phyloP scores from a whole-genome alignment of 257 asterid species.

The Ocimum tenuiflorum region DNA sequence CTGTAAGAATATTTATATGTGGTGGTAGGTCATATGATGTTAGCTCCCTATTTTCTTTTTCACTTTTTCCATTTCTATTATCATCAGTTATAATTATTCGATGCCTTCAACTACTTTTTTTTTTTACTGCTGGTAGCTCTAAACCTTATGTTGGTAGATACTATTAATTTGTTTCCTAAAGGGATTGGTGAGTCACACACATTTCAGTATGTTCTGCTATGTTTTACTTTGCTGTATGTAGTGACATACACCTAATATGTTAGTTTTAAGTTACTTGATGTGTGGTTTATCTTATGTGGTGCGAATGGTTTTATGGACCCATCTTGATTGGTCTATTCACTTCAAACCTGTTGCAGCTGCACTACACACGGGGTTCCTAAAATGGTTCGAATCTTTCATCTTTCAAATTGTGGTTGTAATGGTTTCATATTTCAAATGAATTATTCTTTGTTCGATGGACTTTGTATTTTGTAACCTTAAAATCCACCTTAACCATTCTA shows the following conservation, averaged over 20 bases:
- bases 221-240: neutral
- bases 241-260: neutral
- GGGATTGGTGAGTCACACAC: neutral
- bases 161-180: neutral
- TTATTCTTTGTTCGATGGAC: neutral
- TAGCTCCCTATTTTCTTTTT: neutral
- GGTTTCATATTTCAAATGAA: neutral
- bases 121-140: neutral
- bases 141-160: neutral
- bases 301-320: neutral
- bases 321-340: neutral
- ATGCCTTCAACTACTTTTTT: neutral
- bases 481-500: too few relatives aligned
- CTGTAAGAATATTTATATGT: slow-evolving; percentile 88
- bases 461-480: neutral
- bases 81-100: neutral
- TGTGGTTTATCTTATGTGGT: neutral
- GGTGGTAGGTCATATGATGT: slow-evolving; percentile 59
- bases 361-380: neutral
- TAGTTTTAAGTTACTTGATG: neutral
- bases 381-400: neutral
- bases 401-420: neutral
- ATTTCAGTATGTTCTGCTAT: neutral
- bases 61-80: neutral
- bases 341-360: slow-evolving; percentile 8